A percentile compares a stretch with the other conserved stretches of the same genome.
Evolutionary conservation across 2,329 filamentous ascomycete species (phyloP).

Genomic region (Penicillium nordicum): DNA sequence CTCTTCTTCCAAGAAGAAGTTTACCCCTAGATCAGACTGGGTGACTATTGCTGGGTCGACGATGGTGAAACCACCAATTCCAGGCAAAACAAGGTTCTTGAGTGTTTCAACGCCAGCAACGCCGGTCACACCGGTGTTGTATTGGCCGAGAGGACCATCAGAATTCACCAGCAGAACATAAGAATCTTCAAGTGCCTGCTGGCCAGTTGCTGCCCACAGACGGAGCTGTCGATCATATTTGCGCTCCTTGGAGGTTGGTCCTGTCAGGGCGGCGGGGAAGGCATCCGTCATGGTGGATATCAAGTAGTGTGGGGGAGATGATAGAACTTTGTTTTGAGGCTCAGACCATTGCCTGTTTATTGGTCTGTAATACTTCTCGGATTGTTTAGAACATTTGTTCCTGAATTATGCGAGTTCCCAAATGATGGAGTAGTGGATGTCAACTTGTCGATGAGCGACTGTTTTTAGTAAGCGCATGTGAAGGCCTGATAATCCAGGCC

Average conservation of each 20-base stretch:
- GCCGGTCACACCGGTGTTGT: conserved; percentile 58
- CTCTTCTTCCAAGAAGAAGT: conserved; percentile 88
- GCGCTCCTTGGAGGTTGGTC: conserved; percentile 60
- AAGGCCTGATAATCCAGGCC: background rate
- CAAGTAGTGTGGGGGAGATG: background rate
- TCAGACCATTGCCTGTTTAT: background rate
- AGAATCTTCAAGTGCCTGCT: conserved; percentile 83
- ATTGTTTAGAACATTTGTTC: background rate
- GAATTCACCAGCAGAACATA: conserved; percentile 90
- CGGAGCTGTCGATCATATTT: conserved; percentile 95
- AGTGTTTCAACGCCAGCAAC: conserved; percentile 85
- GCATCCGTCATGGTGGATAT: conserved; percentile 34
- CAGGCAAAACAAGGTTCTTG: conserved; percentile 95
- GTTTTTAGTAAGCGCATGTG: conserved; percentile 1
- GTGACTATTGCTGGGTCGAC: conserved; percentile 74
- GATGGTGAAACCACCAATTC: conserved; percentile 88
- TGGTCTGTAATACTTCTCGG: background rate
- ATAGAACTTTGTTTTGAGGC: background rate
- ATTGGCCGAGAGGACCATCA: conserved; percentile 37
- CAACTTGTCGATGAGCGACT: background rate
- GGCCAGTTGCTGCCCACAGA: conserved; percentile 89
- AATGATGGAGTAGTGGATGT: conserved; percentile 3
- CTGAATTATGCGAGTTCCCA: background rate
- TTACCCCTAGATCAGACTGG: conserved; percentile 83
- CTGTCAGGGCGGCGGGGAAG: conserved; percentile 37